phyloP scores from a whole-genome alignment of 768 basidiomycete genomes.

The Amanita inopinata region DNA sequence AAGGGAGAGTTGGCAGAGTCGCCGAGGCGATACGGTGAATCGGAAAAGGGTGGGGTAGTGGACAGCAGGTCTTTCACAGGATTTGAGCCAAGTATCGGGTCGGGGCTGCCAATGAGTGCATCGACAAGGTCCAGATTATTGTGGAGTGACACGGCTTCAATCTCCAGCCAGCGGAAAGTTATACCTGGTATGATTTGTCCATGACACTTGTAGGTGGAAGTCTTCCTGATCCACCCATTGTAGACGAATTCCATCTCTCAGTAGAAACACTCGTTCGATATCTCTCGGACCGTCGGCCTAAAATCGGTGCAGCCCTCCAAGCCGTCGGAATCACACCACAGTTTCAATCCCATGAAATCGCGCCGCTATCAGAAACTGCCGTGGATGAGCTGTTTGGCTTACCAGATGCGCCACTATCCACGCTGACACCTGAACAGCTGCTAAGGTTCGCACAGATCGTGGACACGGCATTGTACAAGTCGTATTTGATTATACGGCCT shows the following conservation, averaged over 20 bases:
- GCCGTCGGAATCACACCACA: constrained; percentile 58
- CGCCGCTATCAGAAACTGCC: constrained; percentile 63
- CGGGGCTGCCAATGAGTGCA: not conserved
- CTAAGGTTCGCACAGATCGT: constrained; percentile 88
- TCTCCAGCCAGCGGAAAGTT: constrained; percentile 26
- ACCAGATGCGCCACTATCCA: constrained; percentile 64
- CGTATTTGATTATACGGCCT: constrained; percentile 77
- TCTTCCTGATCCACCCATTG: not conserved
- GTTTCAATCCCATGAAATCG: constrained; percentile 55
- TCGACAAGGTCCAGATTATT: constrained; percentile 2
- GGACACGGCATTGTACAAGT: constrained; percentile 91
- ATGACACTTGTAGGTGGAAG: not conserved
- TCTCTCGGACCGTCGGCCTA: constrained; percentile 83
- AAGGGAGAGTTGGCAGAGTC: constrained; percentile 8
- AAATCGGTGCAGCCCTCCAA: constrained; percentile 68
- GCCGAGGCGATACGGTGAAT: too few species aligned
- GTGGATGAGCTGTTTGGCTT: constrained; percentile 67
- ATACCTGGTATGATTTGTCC: constrained; percentile 22
- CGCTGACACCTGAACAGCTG: constrained; percentile 75
- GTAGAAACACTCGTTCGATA: constrained; percentile 86
- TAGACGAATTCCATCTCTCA: constrained; percentile 58
- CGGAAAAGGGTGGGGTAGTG: too few species aligned
- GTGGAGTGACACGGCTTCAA: constrained; percentile 46
- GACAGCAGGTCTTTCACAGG: not conserved
- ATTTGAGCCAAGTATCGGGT: too few species aligned